Evolutionary conservation across 2,329 filamentous ascomycete genomes (phyloP).

Genomic region (Fusarium chaquense): DNA sequence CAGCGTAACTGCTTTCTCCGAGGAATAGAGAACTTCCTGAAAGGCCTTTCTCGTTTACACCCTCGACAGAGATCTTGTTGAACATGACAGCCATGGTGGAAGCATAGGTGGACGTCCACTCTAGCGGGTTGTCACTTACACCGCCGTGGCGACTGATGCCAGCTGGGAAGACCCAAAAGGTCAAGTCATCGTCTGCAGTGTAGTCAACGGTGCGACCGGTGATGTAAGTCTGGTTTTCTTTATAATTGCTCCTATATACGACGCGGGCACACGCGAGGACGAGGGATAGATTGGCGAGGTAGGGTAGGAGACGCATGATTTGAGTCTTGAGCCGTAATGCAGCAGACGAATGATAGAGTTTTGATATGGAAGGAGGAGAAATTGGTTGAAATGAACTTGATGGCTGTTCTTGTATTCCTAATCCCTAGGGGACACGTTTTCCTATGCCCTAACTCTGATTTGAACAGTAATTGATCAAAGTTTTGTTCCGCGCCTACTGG

Average conservation of each 20-base stretch:
- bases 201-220: constrained; percentile 35
- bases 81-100: constrained; percentile 33
- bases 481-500: not conserved
- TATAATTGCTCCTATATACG: not conserved
- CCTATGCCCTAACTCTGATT: not conserved
- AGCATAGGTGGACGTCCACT: constrained; percentile 29
- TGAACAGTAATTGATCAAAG: not conserved
- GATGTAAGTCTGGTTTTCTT: constrained; percentile 1
- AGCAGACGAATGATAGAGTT: not conserved
- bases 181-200: constrained; percentile 6
- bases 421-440: not conserved
- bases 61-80: constrained; percentile 27
- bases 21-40: constrained; percentile 39
- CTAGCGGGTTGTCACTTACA: constrained; percentile 13
- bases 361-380: not conserved
- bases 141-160: constrained; percentile 23
- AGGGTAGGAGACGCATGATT: not conserved
- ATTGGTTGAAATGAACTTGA: not conserved
- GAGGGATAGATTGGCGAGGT: constrained; percentile 6
- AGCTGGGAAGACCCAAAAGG: constrained; percentile 30
- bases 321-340: not conserved
- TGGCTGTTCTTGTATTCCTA: not conserved
- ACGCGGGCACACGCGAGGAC: constrained; percentile 18
- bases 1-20: not conserved
- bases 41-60: constrained; percentile 31